Conservation (phyloP, 2,329 filamentous ascomycete species). For the Penicillium sp. region DNA sequence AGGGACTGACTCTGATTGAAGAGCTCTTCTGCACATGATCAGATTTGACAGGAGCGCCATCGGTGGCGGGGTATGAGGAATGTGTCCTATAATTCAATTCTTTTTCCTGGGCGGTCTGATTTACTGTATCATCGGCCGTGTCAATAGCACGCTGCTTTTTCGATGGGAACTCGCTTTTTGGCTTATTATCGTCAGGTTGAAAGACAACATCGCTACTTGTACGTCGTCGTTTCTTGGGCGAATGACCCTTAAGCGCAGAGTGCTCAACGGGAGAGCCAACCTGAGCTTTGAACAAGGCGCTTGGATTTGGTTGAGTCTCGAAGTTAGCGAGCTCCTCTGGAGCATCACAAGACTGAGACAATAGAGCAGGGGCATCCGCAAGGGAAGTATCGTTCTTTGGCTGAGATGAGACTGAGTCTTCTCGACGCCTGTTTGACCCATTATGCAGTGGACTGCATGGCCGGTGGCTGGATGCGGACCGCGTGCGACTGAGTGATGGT, state of each 20-base stretch:
- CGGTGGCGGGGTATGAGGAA: neutral
- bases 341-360: no score
- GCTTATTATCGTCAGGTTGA: neutral
- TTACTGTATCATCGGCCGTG: neutral
- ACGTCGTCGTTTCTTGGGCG: conserved; percentile 10
- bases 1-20: conserved; percentile 16
- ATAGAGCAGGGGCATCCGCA: neutral
- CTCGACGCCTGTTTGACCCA: no score
- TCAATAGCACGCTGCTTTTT: conserved; percentile 14
- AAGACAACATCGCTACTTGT: conserved; percentile 3
- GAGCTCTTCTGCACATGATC: neutral
- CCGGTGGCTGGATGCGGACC: neutral
- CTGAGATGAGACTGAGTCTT: conserved; percentile 1
- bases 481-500: no score
- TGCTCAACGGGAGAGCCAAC: neutral
- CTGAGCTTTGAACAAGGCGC: neutral
- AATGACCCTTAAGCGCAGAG: neutral
- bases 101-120: neutral
- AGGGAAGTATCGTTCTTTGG: neutral
- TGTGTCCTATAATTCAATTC: neutral
- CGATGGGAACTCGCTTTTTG: neutral
- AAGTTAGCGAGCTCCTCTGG: neutral
- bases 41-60: neutral
- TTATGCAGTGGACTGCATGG: neutral
- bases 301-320: neutral